phyloP scores from a whole-genome alignment of 441 rosid genomes.

The Populus trichocarpa region DNA sequence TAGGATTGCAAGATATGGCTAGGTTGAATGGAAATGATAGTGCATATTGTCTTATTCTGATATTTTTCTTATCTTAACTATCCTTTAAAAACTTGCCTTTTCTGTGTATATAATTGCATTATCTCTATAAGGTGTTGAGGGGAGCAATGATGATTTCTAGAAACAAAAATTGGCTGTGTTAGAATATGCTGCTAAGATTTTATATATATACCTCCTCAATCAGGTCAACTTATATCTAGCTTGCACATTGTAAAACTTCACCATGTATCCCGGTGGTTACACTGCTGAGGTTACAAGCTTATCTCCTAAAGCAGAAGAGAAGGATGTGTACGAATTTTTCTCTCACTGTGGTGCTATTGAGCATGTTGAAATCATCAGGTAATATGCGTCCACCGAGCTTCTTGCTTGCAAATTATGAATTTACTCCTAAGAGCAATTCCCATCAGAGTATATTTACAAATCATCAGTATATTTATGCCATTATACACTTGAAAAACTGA shows the following conservation, averaged over 20 bases:
- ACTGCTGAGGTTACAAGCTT: constrained; percentile 68
- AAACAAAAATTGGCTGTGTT: too few relatives aligned
- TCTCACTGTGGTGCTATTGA: constrained; percentile 66
- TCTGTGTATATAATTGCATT: constrained; percentile 5
- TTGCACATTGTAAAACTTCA: constrained; percentile 3
- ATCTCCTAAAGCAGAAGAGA: constrained; percentile 64
- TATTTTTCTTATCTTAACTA: constrained; percentile 15
- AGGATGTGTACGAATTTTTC: constrained; percentile 65
- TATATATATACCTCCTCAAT: constrained; percentile 9
- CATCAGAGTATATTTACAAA: neutral
- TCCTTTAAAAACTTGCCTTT: constrained; percentile 13
- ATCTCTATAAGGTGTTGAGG: too few relatives aligned
- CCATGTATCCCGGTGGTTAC: constrained; percentile 73
- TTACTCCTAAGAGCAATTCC: neutral
- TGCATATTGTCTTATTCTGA: constrained; percentile 23
- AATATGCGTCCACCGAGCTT: constrained; percentile 4
- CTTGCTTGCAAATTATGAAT: neutral
- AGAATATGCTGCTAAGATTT: constrained; percentile 14
- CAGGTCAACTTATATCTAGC: constrained; percentile 6
- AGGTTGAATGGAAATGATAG: constrained; percentile 23
- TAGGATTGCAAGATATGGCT: constrained; percentile 10
- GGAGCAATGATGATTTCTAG: too few relatives aligned
- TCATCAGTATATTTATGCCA: neutral
- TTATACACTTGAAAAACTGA: neutral
- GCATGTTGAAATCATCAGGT: constrained; percentile 71